Conservation (phyloP, 306 rosid species). For the apple (Malus domestica) region ASM211411v1 NC_041791.1:30408501-30409000, state of each 20-base stretch:
- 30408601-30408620: not conserved
- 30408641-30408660: too few relatives aligned
- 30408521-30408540: not conserved
- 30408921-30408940: not conserved
- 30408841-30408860: not conserved
- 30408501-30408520: not conserved
- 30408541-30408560: not conserved
- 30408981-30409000: not conserved
- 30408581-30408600: not conserved
- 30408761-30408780: too few relatives aligned
- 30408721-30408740: too few relatives aligned
- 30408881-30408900: not conserved
- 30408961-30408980: not conserved
- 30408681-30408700: not conserved
- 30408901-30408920: not conserved
- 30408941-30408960: not conserved
- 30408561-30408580: not conserved
- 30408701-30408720: too few relatives aligned
- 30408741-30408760: too few relatives aligned
- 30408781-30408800: not conserved
- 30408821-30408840: not conserved
- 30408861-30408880: not conserved
- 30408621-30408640: not conserved
- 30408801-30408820: not conserved
- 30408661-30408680: not conserved